Evolutionary conservation across 345 rosid genomes (phyloP), one percentile per base, ranked within the genome.

Genomic region (Eucalyptus cloeziana): DNA sequence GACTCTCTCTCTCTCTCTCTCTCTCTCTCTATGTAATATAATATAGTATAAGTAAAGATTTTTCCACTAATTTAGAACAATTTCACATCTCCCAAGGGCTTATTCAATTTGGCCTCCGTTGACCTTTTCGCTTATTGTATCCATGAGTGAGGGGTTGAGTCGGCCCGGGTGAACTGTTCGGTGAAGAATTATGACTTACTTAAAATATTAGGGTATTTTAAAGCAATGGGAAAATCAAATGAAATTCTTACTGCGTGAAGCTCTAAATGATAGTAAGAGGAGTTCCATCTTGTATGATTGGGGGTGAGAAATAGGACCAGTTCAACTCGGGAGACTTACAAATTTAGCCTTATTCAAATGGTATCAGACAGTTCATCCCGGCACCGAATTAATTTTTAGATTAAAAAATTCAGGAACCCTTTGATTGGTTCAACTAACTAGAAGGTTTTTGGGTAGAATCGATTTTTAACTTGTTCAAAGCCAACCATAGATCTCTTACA

Each of bases 391-490:
- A 21, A 52, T 52, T 52, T 52, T 0, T 52, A 0, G 58, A 27
- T 27, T 25, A 27, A 25, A 60, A 17, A 33, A 17, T 17, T 15
- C 9, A 21, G 13, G 13, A 69, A 69, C 4, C 1, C 4, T 4
- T 21, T 19, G 13, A 33, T 11, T 9, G 2, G 1, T 69, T 69
- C 0, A 40, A 4, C 43, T 33, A 17, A 69, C 7, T 1, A 1
- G 1, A 69, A 33, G 6, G 24, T 31, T 33, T 3, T 64, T n/a
- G 40, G 40, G 40, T n/a, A n/a, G 40, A 64, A 7, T n/a, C 0
- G 40, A 31, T 64, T 64, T 16, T 69, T 33, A 69, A 69, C 13
- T 17, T 40, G 80, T 0, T 69, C 25, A 33, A 69, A 33, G 40
- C 25, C 44, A 16, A 33, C 11, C 10, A 31, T 31, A 8, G 21